Evolutionary conservation across 495 filamentous ascomycete species (phyloP), one percentile per base, ranked within the genome.

Genomic region (Lasiosphaeria ovina): DNA sequence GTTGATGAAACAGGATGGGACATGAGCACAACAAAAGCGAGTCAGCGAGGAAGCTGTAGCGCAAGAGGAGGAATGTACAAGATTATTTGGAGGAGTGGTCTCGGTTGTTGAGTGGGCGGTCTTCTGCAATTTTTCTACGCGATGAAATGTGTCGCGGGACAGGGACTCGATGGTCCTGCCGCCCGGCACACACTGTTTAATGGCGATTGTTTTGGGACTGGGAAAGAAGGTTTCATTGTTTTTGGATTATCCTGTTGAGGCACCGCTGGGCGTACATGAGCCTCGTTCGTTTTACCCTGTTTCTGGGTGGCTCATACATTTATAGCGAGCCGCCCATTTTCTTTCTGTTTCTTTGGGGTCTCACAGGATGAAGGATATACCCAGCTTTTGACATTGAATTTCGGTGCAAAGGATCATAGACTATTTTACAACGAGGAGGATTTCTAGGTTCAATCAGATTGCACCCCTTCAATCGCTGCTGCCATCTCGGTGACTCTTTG

Each of bases 361-460:
- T 64, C 62, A 64, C 70, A 67, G 66, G 70, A 69, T 71, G 56
- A 33, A 24, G 70, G 70, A 72, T 72, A 72, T 72, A 72, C 70
- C 70, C 69, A 53, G 40, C 55, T 60, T 65, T 60, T 55, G 55
- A 51, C 55, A 50, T 51, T 61, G 53, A 59, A 50, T 53, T 63
- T 60, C 7, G 33, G 16, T 32, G 24, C 24, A 51, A 51, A 7
- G 12, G 24, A 51, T 51, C 49, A 51, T 40, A 54, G 51, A 59
- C 35, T 57, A 60, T 6, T 61, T 47, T 48, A 38, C 49, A 35
- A 24, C 16, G 36, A 35, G 48, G 35, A 54, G 35, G 24, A 47
- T 32, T n/a, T 51, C 32, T 51, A 32, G 17, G 14, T 16, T 51
- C 32, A 4, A 47, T 14, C 12, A 47, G 12, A 4, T 47, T 47